These are phyloP conservation scores for Leucosporidium scottii DNA, from an alignment of 768 basidiomycete species.

Conservation along the genomic window DNA sequence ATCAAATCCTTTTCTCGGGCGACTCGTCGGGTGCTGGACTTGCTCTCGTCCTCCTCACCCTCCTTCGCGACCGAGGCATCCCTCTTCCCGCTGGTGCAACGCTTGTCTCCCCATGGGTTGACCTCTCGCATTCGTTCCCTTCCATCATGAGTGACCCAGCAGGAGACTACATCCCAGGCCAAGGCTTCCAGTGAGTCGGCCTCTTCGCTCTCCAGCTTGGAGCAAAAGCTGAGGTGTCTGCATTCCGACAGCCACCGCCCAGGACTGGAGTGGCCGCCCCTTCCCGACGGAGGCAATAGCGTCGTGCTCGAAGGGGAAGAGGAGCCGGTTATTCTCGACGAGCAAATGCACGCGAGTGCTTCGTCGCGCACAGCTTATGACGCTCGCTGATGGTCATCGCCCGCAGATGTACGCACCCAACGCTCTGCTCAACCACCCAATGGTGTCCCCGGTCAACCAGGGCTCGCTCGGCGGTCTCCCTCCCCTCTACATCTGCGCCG, in stretches of 20 bases:
- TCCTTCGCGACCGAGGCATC: slow-evolving; percentile 70
- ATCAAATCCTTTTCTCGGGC: slow-evolving; percentile 73
- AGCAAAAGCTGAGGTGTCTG: neutral
- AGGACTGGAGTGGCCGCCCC: slow-evolving; percentile 43
- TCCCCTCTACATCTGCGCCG: slow-evolving; percentile 59
- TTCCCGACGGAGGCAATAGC: slow-evolving; percentile 11
- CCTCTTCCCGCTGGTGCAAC: slow-evolving; percentile 67
- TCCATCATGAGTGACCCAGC: slow-evolving; percentile 52
- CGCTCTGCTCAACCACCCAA: slow-evolving; percentile 59
- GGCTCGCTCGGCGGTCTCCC: slow-evolving; percentile 81
- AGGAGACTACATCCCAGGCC: slow-evolving; percentile 25
- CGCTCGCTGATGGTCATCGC: slow-evolving; percentile 33
- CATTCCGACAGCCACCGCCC: slow-evolving; percentile 44
- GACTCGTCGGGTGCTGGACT: slow-evolving; percentile 92
- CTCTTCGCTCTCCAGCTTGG: too few relatives aligned
- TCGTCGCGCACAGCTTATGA: neutral
- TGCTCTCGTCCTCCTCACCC: slow-evolving; percentile 69
- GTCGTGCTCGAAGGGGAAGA: slow-evolving; percentile 10
- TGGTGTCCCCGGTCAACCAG: slow-evolving; percentile 72
- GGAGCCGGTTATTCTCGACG: slow-evolving; percentile 12
- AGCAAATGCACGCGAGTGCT: slow-evolving; percentile 29
- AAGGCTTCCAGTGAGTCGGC: neutral
- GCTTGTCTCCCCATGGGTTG: slow-evolving; percentile 83
- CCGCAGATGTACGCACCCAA: slow-evolving; percentile 84
- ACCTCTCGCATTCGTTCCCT: slow-evolving; percentile 88